phyloP scores from a whole-genome alignment of 2,329 filamentous ascomycete genomes.

The Scleromitrula shiraiana region DNA sequence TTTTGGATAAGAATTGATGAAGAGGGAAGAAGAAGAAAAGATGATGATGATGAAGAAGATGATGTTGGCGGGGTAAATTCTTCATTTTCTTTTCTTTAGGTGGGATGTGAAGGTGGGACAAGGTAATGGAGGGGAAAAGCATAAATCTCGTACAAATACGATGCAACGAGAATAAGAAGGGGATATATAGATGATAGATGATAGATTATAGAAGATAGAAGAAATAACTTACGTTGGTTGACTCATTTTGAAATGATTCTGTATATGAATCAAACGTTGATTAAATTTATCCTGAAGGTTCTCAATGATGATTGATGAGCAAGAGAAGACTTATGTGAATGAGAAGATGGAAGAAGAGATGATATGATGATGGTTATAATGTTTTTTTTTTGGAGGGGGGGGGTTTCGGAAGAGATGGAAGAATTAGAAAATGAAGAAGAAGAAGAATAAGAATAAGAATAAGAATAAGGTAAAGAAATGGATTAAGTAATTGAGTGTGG shows the following conservation, averaged over 20 bases:
- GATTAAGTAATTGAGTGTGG: no score
- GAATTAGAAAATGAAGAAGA: background rate
- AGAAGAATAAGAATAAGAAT: no score
- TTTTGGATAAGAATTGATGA: no score
- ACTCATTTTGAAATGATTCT: constrained; percentile 23
- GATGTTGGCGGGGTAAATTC: constrained; percentile 4
- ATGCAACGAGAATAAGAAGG: no score
- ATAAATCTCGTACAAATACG: no score
- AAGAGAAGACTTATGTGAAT: no score
- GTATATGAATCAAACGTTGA: constrained; percentile 7
- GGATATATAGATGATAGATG: no score
- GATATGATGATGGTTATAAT: background rate
- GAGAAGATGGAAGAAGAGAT: background rate
- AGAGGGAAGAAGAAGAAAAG: no score
- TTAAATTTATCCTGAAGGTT: constrained; percentile 7
- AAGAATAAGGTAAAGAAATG: no score
- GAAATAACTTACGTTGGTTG: constrained; percentile 51
- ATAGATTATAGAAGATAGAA: constrained; percentile 22
- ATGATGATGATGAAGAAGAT: no score
- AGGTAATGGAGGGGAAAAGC: background rate
- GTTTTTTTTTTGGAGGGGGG: background rate
- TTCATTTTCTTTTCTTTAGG: background rate
- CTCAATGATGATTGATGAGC: constrained; percentile 7
- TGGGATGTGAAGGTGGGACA: background rate
- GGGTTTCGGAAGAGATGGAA: background rate